A percentile compares a stretch with the other conserved stretches of the same genome.
Conservation (phyloP, 345 rosid species). For the Geranium brycei region DNA sequence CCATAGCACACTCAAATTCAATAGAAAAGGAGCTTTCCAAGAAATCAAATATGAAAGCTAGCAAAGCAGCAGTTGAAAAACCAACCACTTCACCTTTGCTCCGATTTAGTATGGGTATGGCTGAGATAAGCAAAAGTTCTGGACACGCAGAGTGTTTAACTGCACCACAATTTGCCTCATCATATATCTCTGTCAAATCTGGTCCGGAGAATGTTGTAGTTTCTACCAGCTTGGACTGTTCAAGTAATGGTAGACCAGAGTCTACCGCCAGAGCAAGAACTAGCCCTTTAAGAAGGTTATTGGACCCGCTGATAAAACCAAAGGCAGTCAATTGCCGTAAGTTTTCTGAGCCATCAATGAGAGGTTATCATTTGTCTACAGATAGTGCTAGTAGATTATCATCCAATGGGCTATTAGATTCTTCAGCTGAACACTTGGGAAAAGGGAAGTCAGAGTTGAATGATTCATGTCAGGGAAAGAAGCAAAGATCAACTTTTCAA, state of each 20-base stretch:
- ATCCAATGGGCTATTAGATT: conserved; percentile 16
- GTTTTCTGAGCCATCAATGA: conserved; percentile 31
- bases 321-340: conserved; percentile 27
- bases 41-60: conserved; percentile 23
- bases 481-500: conserved; percentile 36
- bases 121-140: conserved; percentile 44
- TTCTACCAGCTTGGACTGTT: conserved; percentile 22
- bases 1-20: conserved; percentile 6
- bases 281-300: conserved; percentile 77
- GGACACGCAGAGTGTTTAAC: conserved; percentile 30
- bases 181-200: conserved; percentile 25
- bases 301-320: conserved; percentile 64
- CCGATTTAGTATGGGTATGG: conserved; percentile 41
- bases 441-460: conserved; percentile 27
- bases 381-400: conserved; percentile 23
- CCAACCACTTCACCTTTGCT: conserved; percentile 51
- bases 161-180: conserved; percentile 18
- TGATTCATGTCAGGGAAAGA: conserved; percentile 35
- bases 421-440: conserved; percentile 27
- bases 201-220: conserved; percentile 26
- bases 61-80: conserved; percentile 35
- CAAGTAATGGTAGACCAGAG: conserved; percentile 18
- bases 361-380: conserved; percentile 17
- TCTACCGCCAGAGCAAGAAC: conserved; percentile 42
- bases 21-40: conserved; percentile 16